These are phyloP conservation scores for Fusarium sp. DNA, from an alignment of 2,329 filamentous ascomycete genomes.

Conservation along the genomic window DNA sequence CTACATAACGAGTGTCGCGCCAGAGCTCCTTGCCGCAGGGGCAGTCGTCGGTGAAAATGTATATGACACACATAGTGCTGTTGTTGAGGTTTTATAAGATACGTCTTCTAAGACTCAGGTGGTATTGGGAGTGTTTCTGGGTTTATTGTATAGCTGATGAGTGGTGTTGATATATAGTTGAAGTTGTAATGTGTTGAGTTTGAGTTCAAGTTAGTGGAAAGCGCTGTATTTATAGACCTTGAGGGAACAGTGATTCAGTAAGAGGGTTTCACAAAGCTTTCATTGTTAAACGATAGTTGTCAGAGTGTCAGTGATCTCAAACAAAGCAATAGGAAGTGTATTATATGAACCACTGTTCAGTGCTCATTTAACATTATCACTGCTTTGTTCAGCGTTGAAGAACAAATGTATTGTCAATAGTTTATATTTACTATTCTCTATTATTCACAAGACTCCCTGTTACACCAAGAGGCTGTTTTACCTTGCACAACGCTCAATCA, in stretches of 20 bases:
- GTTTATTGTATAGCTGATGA: neutral
- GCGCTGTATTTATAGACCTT: neutral
- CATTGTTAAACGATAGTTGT: neutral
- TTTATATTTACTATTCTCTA: neutral
- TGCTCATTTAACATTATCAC: accelerated
- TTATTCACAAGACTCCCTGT: neutral
- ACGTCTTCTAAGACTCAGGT: accelerated
- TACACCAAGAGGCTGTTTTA: neutral
- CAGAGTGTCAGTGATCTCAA: neutral
- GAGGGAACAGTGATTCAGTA: neutral
- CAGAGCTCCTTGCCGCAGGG: neutral
- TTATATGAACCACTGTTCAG: neutral
- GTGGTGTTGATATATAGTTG: neutral
- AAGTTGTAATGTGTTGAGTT: too few relatives aligned
- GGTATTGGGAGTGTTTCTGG: too few relatives aligned
- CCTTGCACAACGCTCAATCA: neutral
- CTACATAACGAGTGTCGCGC: neutral
- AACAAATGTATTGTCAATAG: neutral
- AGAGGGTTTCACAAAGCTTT: neutral
- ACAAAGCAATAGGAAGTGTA: accelerated
- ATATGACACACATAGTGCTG: neutral
- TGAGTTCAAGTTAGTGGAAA: neutral
- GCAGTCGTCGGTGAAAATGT: neutral
- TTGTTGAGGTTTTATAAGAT: neutral
- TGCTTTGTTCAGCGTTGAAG: neutral